Percentiles rank a stretch among this genome's conserved stretches.
Evolutionary conservation across 257 asterid genomes (phyloP).

Genomic region (Lithospermum erythrorhizon): DNA sequence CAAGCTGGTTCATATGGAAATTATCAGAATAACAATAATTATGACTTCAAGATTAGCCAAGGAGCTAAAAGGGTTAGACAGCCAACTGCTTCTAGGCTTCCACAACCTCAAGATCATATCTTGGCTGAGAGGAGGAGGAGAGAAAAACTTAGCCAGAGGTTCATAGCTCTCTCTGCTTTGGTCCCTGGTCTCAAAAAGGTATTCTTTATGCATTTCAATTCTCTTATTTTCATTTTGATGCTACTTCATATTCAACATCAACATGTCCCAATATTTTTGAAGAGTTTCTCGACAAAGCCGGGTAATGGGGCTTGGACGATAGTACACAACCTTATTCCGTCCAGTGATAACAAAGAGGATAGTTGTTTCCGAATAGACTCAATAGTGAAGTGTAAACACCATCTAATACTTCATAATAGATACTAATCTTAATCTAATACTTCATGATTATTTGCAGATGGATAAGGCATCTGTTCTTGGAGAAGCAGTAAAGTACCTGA

Average conservation of each 20-base stretch:
- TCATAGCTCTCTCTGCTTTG: slow-evolving; percentile 68
- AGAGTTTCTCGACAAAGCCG: too few relatives aligned
- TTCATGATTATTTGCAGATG: slow-evolving; percentile 2
- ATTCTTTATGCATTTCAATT: neutral
- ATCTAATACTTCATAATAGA: too few relatives aligned
- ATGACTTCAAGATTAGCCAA: slow-evolving; percentile 30
- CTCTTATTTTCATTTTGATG: too few relatives aligned
- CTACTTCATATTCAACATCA: too few relatives aligned
- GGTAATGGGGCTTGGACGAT: too few relatives aligned
- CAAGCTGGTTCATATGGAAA: slow-evolving; percentile 16
- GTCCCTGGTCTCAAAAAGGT: slow-evolving; percentile 92
- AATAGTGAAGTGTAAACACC: too few relatives aligned
- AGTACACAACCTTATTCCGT: too few relatives aligned
- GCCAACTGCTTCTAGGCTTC: slow-evolving; percentile 16
- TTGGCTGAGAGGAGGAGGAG: slow-evolving; percentile 80
- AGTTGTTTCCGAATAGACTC: too few relatives aligned
- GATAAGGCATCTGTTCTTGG: slow-evolving; percentile 16
- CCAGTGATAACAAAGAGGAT: too few relatives aligned
- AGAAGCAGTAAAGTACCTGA: slow-evolving; percentile 14
- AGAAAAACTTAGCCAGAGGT: slow-evolving; percentile 71
- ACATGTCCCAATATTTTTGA: too few relatives aligned
- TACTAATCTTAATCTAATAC: too few relatives aligned
- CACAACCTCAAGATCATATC: slow-evolving; percentile 68
- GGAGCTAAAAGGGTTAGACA: slow-evolving; percentile 27
- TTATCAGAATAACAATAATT: slow-evolving; percentile 12